phyloP scores from a whole-genome alignment of 306 rosid genomes.

The Vigna mungo region DNA sequence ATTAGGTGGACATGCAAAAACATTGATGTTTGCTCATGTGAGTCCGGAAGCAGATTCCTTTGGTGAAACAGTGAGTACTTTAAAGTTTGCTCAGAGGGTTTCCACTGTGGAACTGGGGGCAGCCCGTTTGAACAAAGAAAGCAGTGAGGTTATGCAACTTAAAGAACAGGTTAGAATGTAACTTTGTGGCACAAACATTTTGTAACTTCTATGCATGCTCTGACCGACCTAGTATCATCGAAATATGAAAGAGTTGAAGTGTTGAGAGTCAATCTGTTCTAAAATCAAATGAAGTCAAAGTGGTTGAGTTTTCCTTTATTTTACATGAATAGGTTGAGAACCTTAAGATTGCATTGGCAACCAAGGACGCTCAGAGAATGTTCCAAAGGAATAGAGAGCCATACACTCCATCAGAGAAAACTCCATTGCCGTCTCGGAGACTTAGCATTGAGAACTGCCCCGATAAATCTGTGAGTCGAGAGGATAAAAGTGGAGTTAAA shows the following conservation, averaged over 20 bases:
- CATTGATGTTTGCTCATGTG: constrained; percentile 95
- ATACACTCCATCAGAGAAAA: constrained; percentile 54
- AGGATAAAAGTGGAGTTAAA: constrained; percentile 57
- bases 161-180: constrained; percentile 71
- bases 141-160: constrained; percentile 80
- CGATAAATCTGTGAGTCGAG: constrained; percentile 50
- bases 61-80: constrained; percentile 81
- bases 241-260: neutral
- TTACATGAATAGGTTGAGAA: constrained; percentile 65
- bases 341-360: constrained; percentile 77
- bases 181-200: neutral
- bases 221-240: neutral
- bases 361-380: constrained; percentile 59
- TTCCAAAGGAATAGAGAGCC: constrained; percentile 55
- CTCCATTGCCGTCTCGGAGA: constrained; percentile 68
- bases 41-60: constrained; percentile 93
- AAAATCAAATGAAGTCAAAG: constrained; percentile 15
- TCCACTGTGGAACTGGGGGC: constrained; percentile 91
- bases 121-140: constrained; percentile 80
- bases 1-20: constrained; percentile 94
- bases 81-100: constrained; percentile 93
- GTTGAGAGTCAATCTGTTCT: neutral
- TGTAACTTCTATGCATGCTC: neutral
- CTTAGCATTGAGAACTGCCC: constrained; percentile 81
- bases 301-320: constrained; percentile 28